Evolutionary conservation across 2,329 filamentous ascomycete species (phyloP), one percentile per base, ranked within the genome.

Genomic region (Dactylellina haptotyla): DNA sequence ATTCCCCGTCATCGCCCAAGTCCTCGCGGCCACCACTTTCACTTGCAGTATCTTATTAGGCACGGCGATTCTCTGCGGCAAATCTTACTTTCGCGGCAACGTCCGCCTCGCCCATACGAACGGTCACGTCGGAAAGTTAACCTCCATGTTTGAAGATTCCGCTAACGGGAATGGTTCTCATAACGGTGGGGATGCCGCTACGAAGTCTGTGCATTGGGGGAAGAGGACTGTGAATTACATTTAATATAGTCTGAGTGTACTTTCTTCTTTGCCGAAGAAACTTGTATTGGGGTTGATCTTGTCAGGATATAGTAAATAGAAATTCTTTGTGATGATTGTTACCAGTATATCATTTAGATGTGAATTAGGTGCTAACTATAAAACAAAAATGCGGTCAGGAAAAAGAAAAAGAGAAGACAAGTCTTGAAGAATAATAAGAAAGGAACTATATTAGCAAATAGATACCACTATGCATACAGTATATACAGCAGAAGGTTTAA

Each of bases 401-500:
- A 34, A 46, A 61, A 23, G 4, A 16, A 41, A 14, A 4, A 23
- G 28, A 28, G 58, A 57, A 48, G 23, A 14, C 37, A 45, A 26
- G 9, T 12, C n/a, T 43, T 26, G n/a, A 58, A 9, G 32, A 58
- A 16, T 18, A 34, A 20, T 43, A 53, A 16, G 41, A 39, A 1
- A 5, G 23, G 50, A 66, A 71, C 30, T 23, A 59, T 43, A 56
- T 28, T 25, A 56, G 14, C 14, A 51, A 46, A 51, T 23, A 41
- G 50, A 48, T 25, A 26, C 48, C 41, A 67, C 18, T 39, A 62
- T 64, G 32, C 54, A 57, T 41, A 57, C 28, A 72, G 56, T 59
- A 75, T 57, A 58, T 64, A 65, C 72, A 65, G 57, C 54, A 66
- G 67, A 75, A 65, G 23, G 18, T 58, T 41, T 10, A 62, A 50